Base-by-base conservation (phyloP, 1,284 basidiomycete genomes). In the Cutaneotrichosporon dermatis region DNA sequence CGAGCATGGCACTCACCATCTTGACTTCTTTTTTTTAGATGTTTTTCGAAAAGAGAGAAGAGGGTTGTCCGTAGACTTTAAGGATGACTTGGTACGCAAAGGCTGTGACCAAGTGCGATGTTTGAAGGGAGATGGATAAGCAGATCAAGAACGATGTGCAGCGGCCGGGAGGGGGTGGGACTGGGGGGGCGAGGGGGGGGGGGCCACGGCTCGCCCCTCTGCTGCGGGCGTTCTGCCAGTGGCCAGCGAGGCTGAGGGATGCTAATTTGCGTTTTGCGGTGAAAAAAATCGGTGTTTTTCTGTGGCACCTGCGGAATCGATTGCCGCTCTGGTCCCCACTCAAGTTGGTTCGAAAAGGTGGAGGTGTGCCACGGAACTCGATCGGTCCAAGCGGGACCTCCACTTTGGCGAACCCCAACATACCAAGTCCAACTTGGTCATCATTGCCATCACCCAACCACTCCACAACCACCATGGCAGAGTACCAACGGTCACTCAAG, bases 1-100 rank as follows among this genome's bases (percentile, higher is more conserved):
- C 34, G 33, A 3, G 10, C 6, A 34, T n/a, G n/a, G 39, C 15
- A 71, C 74, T 65, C 61, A 76, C 74, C 74, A 76, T 76, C 69
- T 73, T 76, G 68, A 56, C 59, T 63, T 55, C 45, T n/a, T 57
- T 69, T 62, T 57, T 48, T 12, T 57, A 33, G 42, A 35, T 51
- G 39, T 52, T 55, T 59, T 61, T 60, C n/a, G 42, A 52, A 45
- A 51, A 54, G 62, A 35, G 39, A 43, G 42, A 15, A 53, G 58
- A 49, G 44, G 45, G 57, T 51, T 43, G 59, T 44, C 33, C 25
- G 43, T 49, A 37, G 51, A 46, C 40, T 39, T 10, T 36, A 42
- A n/a, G n/a, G 16, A 10, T 15, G 51, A 43, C 25, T 52, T 41
- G 48, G 56, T 40, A 39, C 55, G 36, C 50, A 46, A 57, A 57